These are phyloP conservation scores for Agrocybe praecox DNA, from an alignment of 768 basidiomycete genomes.

Conservation along the genomic window DNA sequence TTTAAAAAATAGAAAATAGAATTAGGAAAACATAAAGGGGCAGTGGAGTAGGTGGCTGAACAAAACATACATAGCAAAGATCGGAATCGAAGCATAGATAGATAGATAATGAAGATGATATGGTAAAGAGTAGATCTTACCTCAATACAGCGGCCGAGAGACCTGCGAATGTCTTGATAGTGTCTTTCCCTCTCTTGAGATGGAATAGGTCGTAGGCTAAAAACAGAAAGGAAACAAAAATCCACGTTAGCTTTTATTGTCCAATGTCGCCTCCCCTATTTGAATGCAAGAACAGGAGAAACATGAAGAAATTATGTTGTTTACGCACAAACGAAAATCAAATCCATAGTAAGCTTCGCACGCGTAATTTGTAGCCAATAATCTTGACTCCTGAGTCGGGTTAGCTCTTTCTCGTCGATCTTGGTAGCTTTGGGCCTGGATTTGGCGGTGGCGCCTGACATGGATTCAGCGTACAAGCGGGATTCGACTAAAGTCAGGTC, in stretches of 20 bases:
- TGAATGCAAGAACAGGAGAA: slow-evolving; percentile 7
- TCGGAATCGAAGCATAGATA: not conserved
- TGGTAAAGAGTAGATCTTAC: slow-evolving; percentile 39
- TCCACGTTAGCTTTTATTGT: not conserved
- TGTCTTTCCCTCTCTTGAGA: slow-evolving; percentile 59
- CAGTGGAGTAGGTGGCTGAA: not conserved
- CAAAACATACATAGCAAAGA: not conserved
- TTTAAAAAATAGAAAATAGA: not conserved
- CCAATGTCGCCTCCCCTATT: not conserved
- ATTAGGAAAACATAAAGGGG: not conserved
- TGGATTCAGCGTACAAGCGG: slow-evolving; percentile 73
- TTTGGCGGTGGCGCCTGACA: slow-evolving; percentile 65
- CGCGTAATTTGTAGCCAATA: slow-evolving; percentile 77
- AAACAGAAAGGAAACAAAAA: slow-evolving; percentile 10
- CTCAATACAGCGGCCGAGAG: slow-evolving; percentile 73
- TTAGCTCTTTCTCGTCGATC: slow-evolving; percentile 71
- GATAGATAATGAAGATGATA: not conserved
- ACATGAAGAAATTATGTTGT: slow-evolving; percentile 4
- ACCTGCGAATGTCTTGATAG: slow-evolving; percentile 67
- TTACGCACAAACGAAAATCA: slow-evolving; percentile 83
- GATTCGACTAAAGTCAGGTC: slow-evolving; percentile 57
- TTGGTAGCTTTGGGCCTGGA: slow-evolving; percentile 61
- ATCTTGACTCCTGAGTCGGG: slow-evolving; percentile 66
- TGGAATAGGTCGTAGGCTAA: slow-evolving; percentile 82
- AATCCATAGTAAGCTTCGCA: slow-evolving; percentile 78